A percentile compares a stretch with the other conserved stretches of the same genome.
These are phyloP conservation scores for Acorus calamus DNA, from an alignment of 106 monocot species.

Conservation along the genomic window DNA sequence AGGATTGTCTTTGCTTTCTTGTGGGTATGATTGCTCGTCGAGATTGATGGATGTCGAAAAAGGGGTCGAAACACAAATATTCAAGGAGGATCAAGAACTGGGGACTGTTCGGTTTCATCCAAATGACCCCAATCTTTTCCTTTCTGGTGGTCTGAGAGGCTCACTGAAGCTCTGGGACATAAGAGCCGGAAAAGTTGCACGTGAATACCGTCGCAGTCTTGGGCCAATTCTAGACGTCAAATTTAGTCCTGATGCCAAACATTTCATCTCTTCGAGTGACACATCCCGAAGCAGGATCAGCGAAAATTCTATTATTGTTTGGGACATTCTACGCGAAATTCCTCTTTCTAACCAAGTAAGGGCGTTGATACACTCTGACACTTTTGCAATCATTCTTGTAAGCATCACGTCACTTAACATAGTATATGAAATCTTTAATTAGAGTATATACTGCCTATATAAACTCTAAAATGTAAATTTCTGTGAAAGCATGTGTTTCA, in stretches of 20 bases:
- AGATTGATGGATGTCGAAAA: slow-evolving; percentile 75
- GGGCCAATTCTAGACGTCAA: slow-evolving; percentile 84
- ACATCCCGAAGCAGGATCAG: slow-evolving; percentile 62
- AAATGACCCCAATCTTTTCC: slow-evolving; percentile 52
- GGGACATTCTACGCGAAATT: slow-evolving; percentile 75
- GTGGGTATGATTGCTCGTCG: slow-evolving; percentile 75
- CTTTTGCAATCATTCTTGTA: neutral
- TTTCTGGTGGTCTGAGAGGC: slow-evolving; percentile 79
- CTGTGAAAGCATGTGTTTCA: too few relatives aligned
- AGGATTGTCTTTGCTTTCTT: slow-evolving; percentile 65
- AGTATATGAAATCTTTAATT: too few relatives aligned
- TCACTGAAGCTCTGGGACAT: slow-evolving; percentile 76
- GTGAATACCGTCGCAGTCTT: slow-evolving; percentile 53
- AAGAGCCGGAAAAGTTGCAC: slow-evolving; percentile 34
- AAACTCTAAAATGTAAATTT: too few relatives aligned
- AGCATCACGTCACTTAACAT: too few relatives aligned
- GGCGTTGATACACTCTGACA: too few relatives aligned
- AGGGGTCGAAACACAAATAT: slow-evolving; percentile 50
- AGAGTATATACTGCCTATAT: too few relatives aligned
- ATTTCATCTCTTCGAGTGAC: slow-evolving; percentile 79
- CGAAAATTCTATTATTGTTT: slow-evolving; percentile 84
- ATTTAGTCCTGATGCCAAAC: slow-evolving; percentile 70
- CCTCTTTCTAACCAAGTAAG: slow-evolving; percentile 85
- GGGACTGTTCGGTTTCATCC: slow-evolving; percentile 62
- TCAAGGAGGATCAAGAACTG: slow-evolving; percentile 74